Conservation (phyloP, 768 basidiomycete species). For the Phanerochaete carnosa region DNA sequence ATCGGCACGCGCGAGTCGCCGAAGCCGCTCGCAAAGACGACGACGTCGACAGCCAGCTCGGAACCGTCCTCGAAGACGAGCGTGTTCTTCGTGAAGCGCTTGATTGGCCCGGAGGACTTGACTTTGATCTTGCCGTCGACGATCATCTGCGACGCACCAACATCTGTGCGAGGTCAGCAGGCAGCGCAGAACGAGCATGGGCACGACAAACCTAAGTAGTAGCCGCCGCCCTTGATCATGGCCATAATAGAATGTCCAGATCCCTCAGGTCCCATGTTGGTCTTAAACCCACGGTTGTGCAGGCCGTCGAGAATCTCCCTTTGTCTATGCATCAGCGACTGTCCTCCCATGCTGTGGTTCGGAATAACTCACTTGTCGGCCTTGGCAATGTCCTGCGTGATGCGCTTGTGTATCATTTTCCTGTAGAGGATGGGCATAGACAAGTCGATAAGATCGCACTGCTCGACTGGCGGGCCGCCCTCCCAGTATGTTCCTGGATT, state of each 20-base stretch:
- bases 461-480: conserved; percentile 42
- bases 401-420: conserved; percentile 27
- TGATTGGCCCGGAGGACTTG: conserved; percentile 35
- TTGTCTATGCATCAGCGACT: neutral
- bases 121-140: conserved; percentile 49
- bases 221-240: conserved; percentile 31
- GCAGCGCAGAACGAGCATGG: neutral
- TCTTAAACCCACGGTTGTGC: conserved; percentile 33
- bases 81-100: conserved; percentile 24
- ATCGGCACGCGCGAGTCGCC: conserved; percentile 15
- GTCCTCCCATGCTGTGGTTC: too few relatives aligned
- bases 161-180: conserved; percentile 8
- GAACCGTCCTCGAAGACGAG: conserved; percentile 21
- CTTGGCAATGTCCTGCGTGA: conserved; percentile 30
- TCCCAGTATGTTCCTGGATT: conserved; percentile 38
- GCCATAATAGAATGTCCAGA: conserved; percentile 30
- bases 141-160: conserved; percentile 41
- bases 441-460: conserved; percentile 50
- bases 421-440: conserved; percentile 41
- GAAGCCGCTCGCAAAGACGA: conserved; percentile 25
- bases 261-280: conserved; percentile 36
- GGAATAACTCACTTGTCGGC: conserved; percentile 32
- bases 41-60: conserved; percentile 22
- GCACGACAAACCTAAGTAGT: conserved; percentile 33
- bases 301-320: conserved; percentile 37